Percentiles rank a stretch among this genome's conserved stretches.
Evolutionary conservation across 768 basidiomycete species (phyloP).

Genomic region (Phlebiopsis gigantea): DNA sequence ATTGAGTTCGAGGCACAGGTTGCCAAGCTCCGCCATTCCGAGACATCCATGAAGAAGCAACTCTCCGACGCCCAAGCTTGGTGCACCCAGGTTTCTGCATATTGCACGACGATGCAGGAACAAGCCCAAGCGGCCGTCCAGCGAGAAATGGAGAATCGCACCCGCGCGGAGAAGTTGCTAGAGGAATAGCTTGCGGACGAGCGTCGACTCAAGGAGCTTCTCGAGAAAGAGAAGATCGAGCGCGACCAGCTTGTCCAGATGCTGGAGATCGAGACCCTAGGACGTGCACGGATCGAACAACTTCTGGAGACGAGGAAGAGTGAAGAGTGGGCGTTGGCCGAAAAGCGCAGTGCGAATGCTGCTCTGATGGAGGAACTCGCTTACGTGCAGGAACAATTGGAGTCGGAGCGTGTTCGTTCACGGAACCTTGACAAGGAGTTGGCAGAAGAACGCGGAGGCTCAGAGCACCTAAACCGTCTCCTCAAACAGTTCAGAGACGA

Average conservation of each 20-base stretch:
- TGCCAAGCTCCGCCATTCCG: neutral
- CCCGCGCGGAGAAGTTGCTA: neutral
- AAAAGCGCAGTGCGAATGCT: neutral
- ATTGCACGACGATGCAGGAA: neutral
- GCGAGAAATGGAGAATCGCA: neutral
- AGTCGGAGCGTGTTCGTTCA: neutral
- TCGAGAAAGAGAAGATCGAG: neutral
- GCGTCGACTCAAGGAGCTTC: neutral
- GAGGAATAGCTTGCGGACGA: neutral
- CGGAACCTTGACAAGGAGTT: neutral
- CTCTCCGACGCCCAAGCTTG: neutral
- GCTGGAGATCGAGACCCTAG: slow-evolving; percentile 2
- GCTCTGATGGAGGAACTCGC: neutral
- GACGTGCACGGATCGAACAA: neutral
- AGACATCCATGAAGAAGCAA: neutral
- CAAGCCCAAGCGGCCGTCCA: neutral
- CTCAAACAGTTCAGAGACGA: neutral
- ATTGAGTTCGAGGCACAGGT: neutral
- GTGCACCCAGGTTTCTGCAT: neutral
- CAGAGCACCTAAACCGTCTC: neutral
- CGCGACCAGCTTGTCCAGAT: neutral
- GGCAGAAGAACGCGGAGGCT: neutral
- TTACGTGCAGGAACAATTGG: neutral
- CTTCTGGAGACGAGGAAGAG: neutral
- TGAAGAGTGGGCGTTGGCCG: neutral